Conservation (phyloP, 2,329 filamentous ascomycete species). For the Pseudofabraea citricarpa region DNA sequence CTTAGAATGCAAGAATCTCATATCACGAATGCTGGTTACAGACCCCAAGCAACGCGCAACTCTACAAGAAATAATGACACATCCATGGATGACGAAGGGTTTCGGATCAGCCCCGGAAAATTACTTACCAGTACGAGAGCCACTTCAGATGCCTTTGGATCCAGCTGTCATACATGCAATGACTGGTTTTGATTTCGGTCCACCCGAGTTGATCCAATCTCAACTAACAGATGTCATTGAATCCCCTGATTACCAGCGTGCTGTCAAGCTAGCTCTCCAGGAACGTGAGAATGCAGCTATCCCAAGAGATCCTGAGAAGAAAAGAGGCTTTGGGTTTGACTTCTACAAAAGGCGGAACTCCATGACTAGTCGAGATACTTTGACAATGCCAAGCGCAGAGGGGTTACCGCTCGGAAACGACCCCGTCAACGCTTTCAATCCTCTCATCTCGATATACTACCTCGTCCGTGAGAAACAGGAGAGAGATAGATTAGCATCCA, state of each 20-base stretch:
- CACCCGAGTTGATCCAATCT: constrained; percentile 73
- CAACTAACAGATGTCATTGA: constrained; percentile 84
- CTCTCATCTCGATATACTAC: constrained; percentile 90
- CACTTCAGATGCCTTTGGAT: constrained; percentile 80
- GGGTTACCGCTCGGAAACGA: constrained; percentile 78
- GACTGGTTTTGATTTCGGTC: constrained; percentile 97
- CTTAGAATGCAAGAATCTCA: constrained; percentile 85
- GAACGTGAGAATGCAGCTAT: constrained; percentile 55
- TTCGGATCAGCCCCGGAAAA: constrained; percentile 86
- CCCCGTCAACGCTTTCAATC: constrained; percentile 88
- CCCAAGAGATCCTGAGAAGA: constrained; percentile 67
- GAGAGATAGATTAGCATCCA: constrained; percentile 57
- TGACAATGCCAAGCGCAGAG: constrained; percentile 80
- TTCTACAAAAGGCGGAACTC: constrained; percentile 96
- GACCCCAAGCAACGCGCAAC: constrained; percentile 83
- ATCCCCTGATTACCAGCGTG: constrained; percentile 89
- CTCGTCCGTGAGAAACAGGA: constrained; percentile 93
- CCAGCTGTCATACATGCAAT: constrained; percentile 81
- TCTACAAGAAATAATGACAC: constrained; percentile 86
- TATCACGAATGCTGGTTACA: constrained; percentile 93
- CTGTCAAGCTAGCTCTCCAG: constrained; percentile 65
- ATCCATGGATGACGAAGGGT: constrained; percentile 94
- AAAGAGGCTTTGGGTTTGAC: constrained; percentile 82
- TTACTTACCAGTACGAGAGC: constrained; percentile 76
- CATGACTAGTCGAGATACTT: constrained; percentile 79